Evolutionary conservation across 2,329 filamentous ascomycete species (phyloP), one percentile per base, ranked within the genome.

Genomic region (Xylariaceae sp.): DNA sequence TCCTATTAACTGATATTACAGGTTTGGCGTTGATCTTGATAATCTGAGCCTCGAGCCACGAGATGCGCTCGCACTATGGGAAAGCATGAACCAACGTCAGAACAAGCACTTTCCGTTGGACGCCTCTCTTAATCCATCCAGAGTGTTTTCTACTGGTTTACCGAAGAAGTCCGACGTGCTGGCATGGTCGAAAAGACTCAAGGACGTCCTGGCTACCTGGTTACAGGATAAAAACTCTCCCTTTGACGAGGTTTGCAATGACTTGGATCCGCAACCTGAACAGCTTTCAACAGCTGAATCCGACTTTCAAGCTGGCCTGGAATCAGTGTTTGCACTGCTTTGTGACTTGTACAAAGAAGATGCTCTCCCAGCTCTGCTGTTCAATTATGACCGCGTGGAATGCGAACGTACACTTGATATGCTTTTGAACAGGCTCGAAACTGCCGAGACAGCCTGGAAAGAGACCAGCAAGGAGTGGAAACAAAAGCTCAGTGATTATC

Each of bases 311-410:
- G 3, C 2, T 42, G 7, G 37, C 37, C 37, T 49, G 42, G 15
- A 45, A 4, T 57, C 62, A 30, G 55, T 59, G 53, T 34, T 75
- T 88, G 15, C 84, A 1, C 73, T 90, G 35, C 75, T 88, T 0
- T 78, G 75, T 13, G 80, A 85, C 37, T 76, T 92, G 0, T 81
- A 89, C 53, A 75, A 78, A 13, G 82, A 85, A 58, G 81, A 83
- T 57, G 87, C 86, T 0, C 77, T 93, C 0, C 89, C 89, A 0
- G 88, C 87, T 0, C 84, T 93, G 10, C 72, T 92, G 1, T 93
- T 93, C 77, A 89, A 90, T 68, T 93, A 89, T 65, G 87, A 92
- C 64, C 83, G 88, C 52, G 71, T 72, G 1, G 72, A 76, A 35
- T 92, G 89, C 66, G 88, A 91, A 71, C 70, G 72, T 8, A 81